Evolutionary conservation across 148 eudicot genomes (phyloP), one percentile per base, ranked within the genome.

Genomic region (Salicornia ramosissima): DNA sequence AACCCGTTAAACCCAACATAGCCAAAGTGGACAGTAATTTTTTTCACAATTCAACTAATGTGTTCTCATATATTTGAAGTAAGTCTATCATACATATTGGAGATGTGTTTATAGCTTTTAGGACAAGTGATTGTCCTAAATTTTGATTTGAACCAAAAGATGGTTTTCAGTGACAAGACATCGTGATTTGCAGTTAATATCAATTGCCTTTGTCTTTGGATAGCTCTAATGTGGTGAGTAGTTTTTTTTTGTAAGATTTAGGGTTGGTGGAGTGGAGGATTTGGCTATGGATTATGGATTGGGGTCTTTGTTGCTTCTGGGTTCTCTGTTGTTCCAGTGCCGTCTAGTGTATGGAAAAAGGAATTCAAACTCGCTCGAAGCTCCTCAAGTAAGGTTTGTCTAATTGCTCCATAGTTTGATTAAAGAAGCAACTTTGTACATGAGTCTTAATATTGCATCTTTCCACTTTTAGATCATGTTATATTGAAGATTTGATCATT

Each of bases 201-300:
- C 42, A 40, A 55, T 24, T 49, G 51, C 13, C 22, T 36, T 4
- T 42, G 10, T 28, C 30, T 24, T 69, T 63, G 16, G 28, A 40
- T 53, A 54, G 43, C 19, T 12, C 71, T 58, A 71, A 63, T 71
- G 51, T 46, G 33, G 40, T 14, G 14, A 61, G 47, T 57, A 67
- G 67, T 70, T 52, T 71, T 68, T 78, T 71, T 49, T 73, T 65
- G 68, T 80, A 79, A 68, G 79, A 75, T 77, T 56, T 80, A 91
- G 97, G 97, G 97, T 70, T 92, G 97, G 96, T 87, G 91, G 91
- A 82, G 93, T 65, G 91, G 92, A 66, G 97, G 97, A 83, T 92
- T 87, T 82, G 85, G 86, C 64, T 92, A 92, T 74, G 97, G 97
- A 56, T 62, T 89, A 69, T 92, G 97, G 97, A 86, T 92, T 49